Conservation (phyloP, 192 early-diverging fungal genomes). For the Coemansia sp. region DNA sequence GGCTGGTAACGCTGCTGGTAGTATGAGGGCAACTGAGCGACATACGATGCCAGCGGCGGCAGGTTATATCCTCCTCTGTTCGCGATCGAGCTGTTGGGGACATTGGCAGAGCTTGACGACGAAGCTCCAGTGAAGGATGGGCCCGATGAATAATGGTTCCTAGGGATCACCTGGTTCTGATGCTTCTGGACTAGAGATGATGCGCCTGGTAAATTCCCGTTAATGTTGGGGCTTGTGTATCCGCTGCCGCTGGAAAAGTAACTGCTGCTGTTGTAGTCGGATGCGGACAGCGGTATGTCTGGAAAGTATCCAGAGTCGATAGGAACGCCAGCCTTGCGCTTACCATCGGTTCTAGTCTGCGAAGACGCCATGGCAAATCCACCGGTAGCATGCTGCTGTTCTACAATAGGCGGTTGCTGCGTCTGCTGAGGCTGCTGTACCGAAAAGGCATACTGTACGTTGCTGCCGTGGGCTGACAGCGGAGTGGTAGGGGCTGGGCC, state of each 20-base stretch:
- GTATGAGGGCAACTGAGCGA: conserved; percentile 5
- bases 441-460: background rate
- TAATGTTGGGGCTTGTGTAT: conserved; percentile 5
- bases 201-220: background rate
- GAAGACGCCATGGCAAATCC: conserved; percentile 7
- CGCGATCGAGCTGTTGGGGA: conserved; percentile 8
- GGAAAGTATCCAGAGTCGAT: conserved; percentile 53
- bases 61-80: conserved; percentile 41
- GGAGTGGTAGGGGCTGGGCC: conserved; percentile 4
- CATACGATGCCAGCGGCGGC: conserved; percentile 29
- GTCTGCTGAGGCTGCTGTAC: conserved; percentile 5
- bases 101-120: background rate
- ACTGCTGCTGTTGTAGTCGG: conserved; percentile 16
- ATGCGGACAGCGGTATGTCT: conserved; percentile 15
- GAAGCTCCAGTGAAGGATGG: conserved; percentile 19
- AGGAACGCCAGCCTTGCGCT: conserved; percentile 43
- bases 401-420: conserved; percentile 8
- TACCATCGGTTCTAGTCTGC: conserved; percentile 25
- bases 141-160: conserved; percentile 30
- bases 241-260: conserved; percentile 13
- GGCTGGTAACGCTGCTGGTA: conserved; percentile 12
- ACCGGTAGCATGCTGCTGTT: background rate
- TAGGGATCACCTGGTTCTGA: conserved; percentile 15
- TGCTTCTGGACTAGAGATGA: conserved; percentile 3
- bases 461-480: conserved; percentile 6